phyloP scores from a whole-genome alignment of 192 early-diverging fungal species.

The Coemansia sp. region DNA sequence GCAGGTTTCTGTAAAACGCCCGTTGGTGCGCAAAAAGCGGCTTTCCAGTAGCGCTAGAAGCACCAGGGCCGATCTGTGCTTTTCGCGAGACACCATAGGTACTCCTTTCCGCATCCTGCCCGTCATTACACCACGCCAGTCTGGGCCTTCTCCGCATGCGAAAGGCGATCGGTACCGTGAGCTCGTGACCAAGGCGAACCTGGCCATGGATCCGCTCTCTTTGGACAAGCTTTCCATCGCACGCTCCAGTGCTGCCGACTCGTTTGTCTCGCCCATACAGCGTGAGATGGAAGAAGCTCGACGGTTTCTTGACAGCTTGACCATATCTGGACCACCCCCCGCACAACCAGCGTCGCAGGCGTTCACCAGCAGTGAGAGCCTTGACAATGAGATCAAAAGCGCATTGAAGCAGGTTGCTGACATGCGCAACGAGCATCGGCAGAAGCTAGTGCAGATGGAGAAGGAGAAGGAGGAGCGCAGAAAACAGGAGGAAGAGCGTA shows the following conservation, averaged over 20 bases:
- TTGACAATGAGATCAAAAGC: constrained; percentile 5
- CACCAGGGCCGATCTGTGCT: not conserved
- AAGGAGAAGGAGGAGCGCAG: constrained; percentile 9
- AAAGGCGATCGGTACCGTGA: constrained; percentile 22
- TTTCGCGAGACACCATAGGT: constrained; percentile 18
- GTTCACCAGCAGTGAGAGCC: constrained; percentile 4
- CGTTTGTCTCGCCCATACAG: constrained; percentile 28
- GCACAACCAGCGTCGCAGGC: not conserved
- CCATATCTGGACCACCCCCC: not conserved
- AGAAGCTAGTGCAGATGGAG: constrained; percentile 11
- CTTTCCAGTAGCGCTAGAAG: not conserved
- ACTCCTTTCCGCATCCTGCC: constrained; percentile 21
- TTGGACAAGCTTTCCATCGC: constrained; percentile 8
- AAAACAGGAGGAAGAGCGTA: not conserved
- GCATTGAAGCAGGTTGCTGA: constrained; percentile 27
- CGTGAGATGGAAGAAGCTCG: constrained; percentile 33
- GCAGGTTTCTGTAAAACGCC: not conserved
- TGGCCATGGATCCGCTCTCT: constrained; percentile 9
- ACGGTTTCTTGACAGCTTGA: constrained; percentile 21
- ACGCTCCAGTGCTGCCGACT: constrained; percentile 20
- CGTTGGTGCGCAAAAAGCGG: not conserved
- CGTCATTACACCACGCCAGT: not conserved
- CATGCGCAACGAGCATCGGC: constrained; percentile 27
- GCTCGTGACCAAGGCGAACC: constrained; percentile 10
- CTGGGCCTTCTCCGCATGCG: constrained; percentile 1